Evolutionary conservation across 2,329 filamentous ascomycete genomes (phyloP).

Genomic region (Fusarium domesticum): DNA sequence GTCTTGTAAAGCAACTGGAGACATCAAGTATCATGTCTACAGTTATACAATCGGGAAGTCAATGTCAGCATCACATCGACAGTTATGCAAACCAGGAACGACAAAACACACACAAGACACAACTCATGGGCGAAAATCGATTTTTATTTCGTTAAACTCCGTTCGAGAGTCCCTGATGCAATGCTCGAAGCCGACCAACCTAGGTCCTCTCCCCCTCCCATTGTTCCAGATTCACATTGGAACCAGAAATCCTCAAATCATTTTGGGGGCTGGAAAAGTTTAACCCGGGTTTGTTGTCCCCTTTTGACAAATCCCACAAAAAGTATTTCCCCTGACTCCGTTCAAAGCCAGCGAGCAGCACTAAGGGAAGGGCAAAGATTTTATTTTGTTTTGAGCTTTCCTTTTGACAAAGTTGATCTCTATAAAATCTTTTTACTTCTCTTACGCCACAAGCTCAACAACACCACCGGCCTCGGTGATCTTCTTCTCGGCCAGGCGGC

Average conservation of each 20-base stretch:
- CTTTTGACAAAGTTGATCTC: too few species aligned
- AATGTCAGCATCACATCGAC: slow-evolving; percentile 2
- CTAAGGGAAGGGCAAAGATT: too few species aligned
- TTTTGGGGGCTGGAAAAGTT: too few species aligned
- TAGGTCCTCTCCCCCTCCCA: slow-evolving; percentile 25
- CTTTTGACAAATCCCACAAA: too few species aligned
- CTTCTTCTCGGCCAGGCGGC: slow-evolving; percentile 96
- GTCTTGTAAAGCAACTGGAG: too few species aligned
- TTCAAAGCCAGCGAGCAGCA: too few species aligned
- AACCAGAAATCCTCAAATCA: slow-evolving; percentile 7
- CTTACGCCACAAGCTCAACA: slow-evolving; percentile 86
- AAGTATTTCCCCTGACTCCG: too few species aligned
- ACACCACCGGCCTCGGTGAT: slow-evolving; percentile 97
- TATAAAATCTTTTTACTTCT: slow-evolving; percentile 8
- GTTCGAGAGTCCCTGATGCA: slow-evolving; percentile 42
- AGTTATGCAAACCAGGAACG: neutral
- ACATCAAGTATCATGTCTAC: too few species aligned
- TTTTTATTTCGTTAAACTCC: slow-evolving; percentile 42
- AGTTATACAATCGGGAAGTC: too few species aligned
- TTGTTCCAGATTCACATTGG: slow-evolving; percentile 14
- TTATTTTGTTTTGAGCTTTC: neutral
- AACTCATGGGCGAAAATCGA: slow-evolving; percentile 37
- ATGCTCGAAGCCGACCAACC: slow-evolving; percentile 42
- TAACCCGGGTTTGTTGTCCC: too few species aligned
- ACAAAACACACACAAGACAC: slow-evolving; percentile 2